Evolutionary conservation across 768 basidiomycete genomes (phyloP), one percentile per base, ranked within the genome.

Genomic region (Psilocybe tampanensis): DNA sequence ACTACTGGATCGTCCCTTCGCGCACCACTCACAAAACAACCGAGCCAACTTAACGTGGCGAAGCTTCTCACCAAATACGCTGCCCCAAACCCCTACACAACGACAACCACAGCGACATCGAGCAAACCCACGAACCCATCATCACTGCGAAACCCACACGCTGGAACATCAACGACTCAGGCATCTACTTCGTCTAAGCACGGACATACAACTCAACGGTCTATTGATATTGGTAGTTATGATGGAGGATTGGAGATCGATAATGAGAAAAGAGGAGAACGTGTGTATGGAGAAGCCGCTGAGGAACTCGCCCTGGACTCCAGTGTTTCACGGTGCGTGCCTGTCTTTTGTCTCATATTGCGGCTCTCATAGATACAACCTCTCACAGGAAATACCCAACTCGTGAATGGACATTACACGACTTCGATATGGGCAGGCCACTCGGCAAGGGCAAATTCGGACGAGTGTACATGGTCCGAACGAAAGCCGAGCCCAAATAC

Each of bases 401-500:
- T 0, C 84, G 86, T 18, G 92, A 94, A 66, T 94, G 95, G 89
- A 86, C 83, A 26, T 77, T 98, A 3, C 83, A 85, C 56, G 82
- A 87, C 52, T 97, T 99, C 64, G 94, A 97, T 60, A 96, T 98
- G 66, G 96, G 97, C 17, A 86, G 94, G 11, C 94, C 95, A 2
- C 81, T 99, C 1, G 97, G 97, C n/a, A 98, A 98, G 71, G 97
- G 97, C 44, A 98, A 98, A 76, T 99, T 98, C 64, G 97, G 97
- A 1, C 90, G 94, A 2, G 97, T 99, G 22, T 98, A 99, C 79
- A 95, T 98, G 89, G 94, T 96, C 44, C 86, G 95, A 49, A 98
- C 96, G 18, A 96, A 95, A 71, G 72, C 77, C 58, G 83, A 88
- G 57, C 94, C 95, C 1, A 85, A 88, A 58, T 98, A 92, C 78